Evolutionary conservation across 495 filamentous ascomycete species (phyloP), one percentile per base, ranked within the genome.

Genomic region (Penicillium longicatenatum): DNA sequence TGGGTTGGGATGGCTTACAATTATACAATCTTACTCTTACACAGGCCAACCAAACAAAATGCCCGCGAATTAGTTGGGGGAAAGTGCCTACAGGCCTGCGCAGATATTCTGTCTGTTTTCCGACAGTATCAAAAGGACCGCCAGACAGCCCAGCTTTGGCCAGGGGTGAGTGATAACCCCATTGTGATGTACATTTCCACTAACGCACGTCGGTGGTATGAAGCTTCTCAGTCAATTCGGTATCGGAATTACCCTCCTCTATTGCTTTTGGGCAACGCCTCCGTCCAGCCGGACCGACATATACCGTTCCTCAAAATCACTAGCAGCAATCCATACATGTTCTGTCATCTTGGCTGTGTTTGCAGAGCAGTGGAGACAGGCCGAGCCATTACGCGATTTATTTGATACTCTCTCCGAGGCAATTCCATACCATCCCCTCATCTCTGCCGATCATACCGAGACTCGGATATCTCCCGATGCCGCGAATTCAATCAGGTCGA

Each of bases 1-100:
- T 67, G 64, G 64, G 61, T 67, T 39, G 61, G 61, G 2, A 67
- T 67, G 61, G 52, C 61, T 6, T 67, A 64, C 26, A 67, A 67
- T 31, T 64, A 61, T 39, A 64, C 61, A 0, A 45, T 67, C 10
- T 52, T 63, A 12, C 41, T 64, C 0, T 24, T 67, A 12, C 57
- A 67, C 17, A 54, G 57, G 14, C 64, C 64, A 6, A 64, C 61
- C 2, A 61, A 61, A 30, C 37, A 50, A 1, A 64, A 64, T 14
- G 51, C 54, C 1, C 50, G 54, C 10, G 31, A 47, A n/a, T 30
- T 46, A 11, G 57, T 64, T 24, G 55, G 54, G 4, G 61, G 61
- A 6, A 33, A 52, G 6, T 61, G 57, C 6, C 29, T 67, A 21
- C 22, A 56, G 43, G 64, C 64, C 16, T 56, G 61, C 30, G 42